Percentiles rank a stretch among this genome's conserved stretches.
phyloP scores from a whole-genome alignment of 2,329 filamentous ascomycete species.

The Penicillium sp. region DNA sequence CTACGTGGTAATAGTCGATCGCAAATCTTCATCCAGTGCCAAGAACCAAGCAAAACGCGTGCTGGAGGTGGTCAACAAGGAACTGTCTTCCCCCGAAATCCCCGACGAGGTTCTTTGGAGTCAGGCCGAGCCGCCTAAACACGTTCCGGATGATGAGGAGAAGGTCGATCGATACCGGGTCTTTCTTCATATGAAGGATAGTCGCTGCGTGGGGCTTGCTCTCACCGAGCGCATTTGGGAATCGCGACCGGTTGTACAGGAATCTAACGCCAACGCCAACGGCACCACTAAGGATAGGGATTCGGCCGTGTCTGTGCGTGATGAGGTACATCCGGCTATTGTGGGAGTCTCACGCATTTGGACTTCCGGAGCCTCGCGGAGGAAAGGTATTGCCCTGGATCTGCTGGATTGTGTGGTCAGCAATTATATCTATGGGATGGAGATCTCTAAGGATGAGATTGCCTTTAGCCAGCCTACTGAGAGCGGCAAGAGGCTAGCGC shows the following conservation, averaged over 20 bases:
- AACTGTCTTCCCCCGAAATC: constrained; percentile 65
- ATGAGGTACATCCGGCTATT: constrained; percentile 52
- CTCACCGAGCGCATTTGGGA: constrained; percentile 65
- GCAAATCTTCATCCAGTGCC: constrained; percentile 56
- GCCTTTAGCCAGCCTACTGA: constrained; percentile 71
- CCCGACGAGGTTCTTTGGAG: constrained; percentile 63
- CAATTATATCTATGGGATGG: constrained; percentile 61
- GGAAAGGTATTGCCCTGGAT: constrained; percentile 61
- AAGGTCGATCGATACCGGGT: constrained; percentile 60
- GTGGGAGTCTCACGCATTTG: constrained; percentile 69
- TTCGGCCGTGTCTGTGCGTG: constrained; percentile 52
- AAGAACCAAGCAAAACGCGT: constrained; percentile 60
- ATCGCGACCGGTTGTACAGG: constrained; percentile 53
- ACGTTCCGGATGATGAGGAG: constrained; percentile 38
- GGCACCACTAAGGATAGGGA: constrained; percentile 33
- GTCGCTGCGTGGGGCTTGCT: constrained; percentile 66
- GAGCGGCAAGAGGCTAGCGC: constrained; percentile 61
- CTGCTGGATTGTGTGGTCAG: constrained; percentile 61
- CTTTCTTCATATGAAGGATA: constrained; percentile 64
- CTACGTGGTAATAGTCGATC: constrained; percentile 62
- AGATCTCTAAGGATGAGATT: constrained; percentile 58
- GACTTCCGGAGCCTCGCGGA: constrained; percentile 61
- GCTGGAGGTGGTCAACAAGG: constrained; percentile 65
- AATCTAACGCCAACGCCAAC: constrained; percentile 23
- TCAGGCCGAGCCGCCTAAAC: constrained; percentile 46